Percentiles rank a stretch among this genome's conserved stretches.
These are phyloP conservation scores for Vigna hirtella DNA, from an alignment of 306 rosid genomes.

Conservation along the genomic window DNA sequence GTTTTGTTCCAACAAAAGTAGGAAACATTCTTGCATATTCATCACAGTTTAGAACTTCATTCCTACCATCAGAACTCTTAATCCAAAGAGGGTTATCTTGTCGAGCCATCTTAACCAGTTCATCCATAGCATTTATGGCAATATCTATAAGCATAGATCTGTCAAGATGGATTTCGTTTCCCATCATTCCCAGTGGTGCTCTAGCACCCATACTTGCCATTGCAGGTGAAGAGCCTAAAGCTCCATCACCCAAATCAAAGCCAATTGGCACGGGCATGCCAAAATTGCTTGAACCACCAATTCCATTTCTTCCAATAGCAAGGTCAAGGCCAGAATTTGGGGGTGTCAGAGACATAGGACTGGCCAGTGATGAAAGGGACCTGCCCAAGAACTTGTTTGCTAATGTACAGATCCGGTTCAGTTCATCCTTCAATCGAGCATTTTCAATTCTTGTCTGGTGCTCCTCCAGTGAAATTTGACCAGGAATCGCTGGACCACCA, in stretches of 20 bases:
- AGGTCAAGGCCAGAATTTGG: conserved; percentile 65
- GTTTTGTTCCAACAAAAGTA: conserved; percentile 55
- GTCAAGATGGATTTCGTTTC: conserved; percentile 54
- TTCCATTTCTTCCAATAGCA: conserved; percentile 70
- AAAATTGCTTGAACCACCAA: conserved; percentile 50
- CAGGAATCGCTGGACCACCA: conserved; percentile 88
- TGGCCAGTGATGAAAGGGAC: conserved; percentile 60
- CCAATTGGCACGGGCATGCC: conserved; percentile 61
- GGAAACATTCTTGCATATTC: conserved; percentile 64
- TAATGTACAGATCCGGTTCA: conserved; percentile 63
- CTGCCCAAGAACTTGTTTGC: conserved; percentile 73
- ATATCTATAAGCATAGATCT: conserved; percentile 58
- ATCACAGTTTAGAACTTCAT: conserved; percentile 67
- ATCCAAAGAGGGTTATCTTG: conserved; percentile 71
- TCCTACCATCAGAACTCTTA: conserved; percentile 59
- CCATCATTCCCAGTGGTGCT: conserved; percentile 52
- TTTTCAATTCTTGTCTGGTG: conserved; percentile 82
- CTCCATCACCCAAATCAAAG: conserved; percentile 66
- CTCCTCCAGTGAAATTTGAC: conserved; percentile 77
- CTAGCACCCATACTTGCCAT: conserved; percentile 44
- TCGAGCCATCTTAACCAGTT: conserved; percentile 72
- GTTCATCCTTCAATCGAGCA: conserved; percentile 78
- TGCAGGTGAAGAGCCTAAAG: conserved; percentile 41
- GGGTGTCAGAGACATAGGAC: conserved; percentile 46
- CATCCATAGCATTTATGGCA: conserved; percentile 83